Evolutionary conservation across 2,329 filamentous ascomycete genomes (phyloP).

Genomic region (Sporothrix sp.): DNA sequence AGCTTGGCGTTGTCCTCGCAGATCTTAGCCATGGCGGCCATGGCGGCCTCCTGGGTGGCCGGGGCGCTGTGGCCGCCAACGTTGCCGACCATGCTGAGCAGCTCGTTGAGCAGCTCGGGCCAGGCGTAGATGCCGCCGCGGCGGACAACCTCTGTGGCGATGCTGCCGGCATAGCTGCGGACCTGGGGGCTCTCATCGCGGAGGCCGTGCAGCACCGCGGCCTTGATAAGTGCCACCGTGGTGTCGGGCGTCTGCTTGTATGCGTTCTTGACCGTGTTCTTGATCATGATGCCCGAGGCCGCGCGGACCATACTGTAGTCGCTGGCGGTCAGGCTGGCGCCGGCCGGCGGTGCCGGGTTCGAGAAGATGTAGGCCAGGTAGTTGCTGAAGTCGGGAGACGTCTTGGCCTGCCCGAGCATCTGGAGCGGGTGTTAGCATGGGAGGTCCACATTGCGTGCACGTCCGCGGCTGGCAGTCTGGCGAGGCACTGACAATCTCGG

Average conservation of each 20-base stretch:
- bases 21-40: conserved; percentile 87
- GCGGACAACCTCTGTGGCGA: conserved; percentile 84
- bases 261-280: conserved; percentile 74
- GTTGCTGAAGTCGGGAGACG: conserved; percentile 89
- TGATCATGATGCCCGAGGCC: conserved; percentile 86
- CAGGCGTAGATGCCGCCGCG: conserved; percentile 79
- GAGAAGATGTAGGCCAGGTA: conserved; percentile 90
- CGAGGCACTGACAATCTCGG: conserved; percentile 62
- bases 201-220: conserved; percentile 66
- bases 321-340: conserved; percentile 46
- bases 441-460: too few species aligned
- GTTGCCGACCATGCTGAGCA: conserved; percentile 71
- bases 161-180: conserved; percentile 80
- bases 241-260: conserved; percentile 67
- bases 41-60: conserved; percentile 81
- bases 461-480: neutral
- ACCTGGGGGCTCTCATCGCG: conserved; percentile 77
- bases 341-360: conserved; percentile 52
- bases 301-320: conserved; percentile 71
- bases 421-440: conserved; percentile 29
- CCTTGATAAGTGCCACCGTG: conserved; percentile 68
- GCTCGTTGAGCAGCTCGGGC: conserved; percentile 79
- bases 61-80: conserved; percentile 54
- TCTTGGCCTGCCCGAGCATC: conserved; percentile 89
- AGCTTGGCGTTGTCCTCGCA: conserved; percentile 91